These are phyloP conservation scores for Pleurotus tuoliensis DNA, from an alignment of 768 basidiomycete species.

Conservation along the genomic window DNA sequence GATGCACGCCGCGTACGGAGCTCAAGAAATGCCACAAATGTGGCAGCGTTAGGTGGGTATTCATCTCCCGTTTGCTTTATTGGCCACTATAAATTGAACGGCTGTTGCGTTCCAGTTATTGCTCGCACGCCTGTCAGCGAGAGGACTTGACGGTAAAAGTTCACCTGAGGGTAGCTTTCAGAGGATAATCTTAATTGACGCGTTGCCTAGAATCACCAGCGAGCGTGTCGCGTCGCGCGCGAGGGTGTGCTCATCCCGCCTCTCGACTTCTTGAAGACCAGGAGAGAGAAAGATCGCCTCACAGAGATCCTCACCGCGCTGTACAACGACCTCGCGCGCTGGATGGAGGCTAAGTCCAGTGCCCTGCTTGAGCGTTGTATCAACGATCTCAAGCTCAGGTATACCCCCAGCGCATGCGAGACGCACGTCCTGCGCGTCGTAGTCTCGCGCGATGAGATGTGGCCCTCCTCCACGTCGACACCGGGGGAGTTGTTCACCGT, in stretches of 20 bases:
- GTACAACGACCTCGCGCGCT: not conserved
- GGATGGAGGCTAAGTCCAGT: not conserved
- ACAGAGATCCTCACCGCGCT: not conserved
- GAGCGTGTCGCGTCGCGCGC: not conserved
- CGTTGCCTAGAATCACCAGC: not conserved
- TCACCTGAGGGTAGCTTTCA: not conserved
- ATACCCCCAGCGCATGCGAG: not conserved
- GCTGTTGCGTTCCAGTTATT: not conserved
- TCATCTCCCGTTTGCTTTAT: not conserved
- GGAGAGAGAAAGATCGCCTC: not conserved
- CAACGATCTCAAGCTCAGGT: not conserved
- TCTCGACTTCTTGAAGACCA: slow-evolving; percentile 3
- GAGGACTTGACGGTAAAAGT: slow-evolving; percentile 4
- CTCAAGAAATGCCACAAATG: slow-evolving; percentile 6
- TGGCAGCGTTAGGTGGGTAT: not conserved
- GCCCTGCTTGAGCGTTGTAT: not conserved
- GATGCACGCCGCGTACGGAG: not conserved
- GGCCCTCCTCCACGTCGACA: not conserved
- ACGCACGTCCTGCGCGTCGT: slow-evolving; percentile 3
- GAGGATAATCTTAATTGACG: not conserved
- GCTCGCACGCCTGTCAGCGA: not conserved
- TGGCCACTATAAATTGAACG: too few relatives aligned
- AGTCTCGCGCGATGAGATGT: not conserved
- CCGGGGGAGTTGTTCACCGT: not conserved
- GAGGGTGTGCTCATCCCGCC: not conserved